Evolutionary conservation across 176 grass and related monocot genomes (phyloP).

Genomic region (Rhynchospora pubera): DNA sequence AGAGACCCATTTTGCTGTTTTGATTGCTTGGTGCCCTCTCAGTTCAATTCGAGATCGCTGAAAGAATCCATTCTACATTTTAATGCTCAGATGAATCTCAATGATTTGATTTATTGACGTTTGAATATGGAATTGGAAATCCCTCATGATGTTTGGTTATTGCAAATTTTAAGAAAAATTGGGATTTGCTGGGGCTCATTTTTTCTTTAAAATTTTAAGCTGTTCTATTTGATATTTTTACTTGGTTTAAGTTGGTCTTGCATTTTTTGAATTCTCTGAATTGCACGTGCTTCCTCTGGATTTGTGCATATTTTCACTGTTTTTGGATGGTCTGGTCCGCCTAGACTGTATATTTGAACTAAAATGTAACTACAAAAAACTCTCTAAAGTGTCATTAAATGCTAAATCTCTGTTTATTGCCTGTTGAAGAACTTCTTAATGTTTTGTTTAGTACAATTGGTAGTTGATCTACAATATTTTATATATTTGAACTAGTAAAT

Average conservation of each 20-base stretch:
- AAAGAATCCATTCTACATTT: background rate
- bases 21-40: background rate
- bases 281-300: no score
- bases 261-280: no score
- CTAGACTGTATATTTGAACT: background rate
- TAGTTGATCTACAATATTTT: background rate
- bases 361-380: background rate
- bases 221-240: background rate
- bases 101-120: background rate
- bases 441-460: background rate
- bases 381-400: background rate
- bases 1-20: background rate
- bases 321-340: background rate
- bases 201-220: background rate
- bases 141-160: background rate
- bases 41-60: background rate
- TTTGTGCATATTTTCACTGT: background rate
- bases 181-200: background rate
- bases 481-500: background rate
- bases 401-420: background rate
- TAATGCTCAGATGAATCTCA: background rate
- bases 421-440: no score
- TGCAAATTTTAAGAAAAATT: background rate
- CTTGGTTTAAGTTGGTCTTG: background rate
- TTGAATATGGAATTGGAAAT: background rate